Conservation (phyloP, 805 yeast genomes). For the Wickerhamiella spandovensis region DNA sequence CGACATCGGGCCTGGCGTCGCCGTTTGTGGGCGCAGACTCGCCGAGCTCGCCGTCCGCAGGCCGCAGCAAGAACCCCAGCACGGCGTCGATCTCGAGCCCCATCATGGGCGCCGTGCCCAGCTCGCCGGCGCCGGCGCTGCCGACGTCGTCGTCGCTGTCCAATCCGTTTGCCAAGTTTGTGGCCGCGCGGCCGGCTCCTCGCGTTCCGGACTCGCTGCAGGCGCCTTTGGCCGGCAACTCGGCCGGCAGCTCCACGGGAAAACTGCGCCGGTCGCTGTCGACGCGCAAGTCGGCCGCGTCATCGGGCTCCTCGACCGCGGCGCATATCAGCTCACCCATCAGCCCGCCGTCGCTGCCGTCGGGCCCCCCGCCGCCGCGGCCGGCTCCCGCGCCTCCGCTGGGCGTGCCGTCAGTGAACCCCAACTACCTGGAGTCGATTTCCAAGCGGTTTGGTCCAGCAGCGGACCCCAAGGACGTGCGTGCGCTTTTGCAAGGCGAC, state of each 20-base stretch:
- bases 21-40: not conserved
- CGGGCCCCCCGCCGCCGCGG: conserved; percentile 27
- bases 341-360: conserved; percentile 8
- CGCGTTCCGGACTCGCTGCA: not conserved
- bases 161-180: not conserved
- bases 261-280: not conserved
- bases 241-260: not conserved
- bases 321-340: not conserved
- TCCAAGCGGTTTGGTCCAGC: conserved; percentile 5
- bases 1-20: not conserved
- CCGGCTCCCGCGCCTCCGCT: conserved; percentile 33
- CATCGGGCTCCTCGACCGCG: not conserved
- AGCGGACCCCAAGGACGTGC: conserved; percentile 2
- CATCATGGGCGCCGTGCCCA: not conserved
- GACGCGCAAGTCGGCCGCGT: not conserved
- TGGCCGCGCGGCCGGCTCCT: not conserved
- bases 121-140: not conserved
- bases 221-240: not conserved
- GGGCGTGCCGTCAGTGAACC: conserved; percentile 23
- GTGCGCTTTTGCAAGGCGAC: not conserved
- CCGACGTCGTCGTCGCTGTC: conserved; percentile 1
- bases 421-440: conserved; percentile 8
- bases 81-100: not conserved
- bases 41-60: not conserved
- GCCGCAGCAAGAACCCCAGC: not conserved